phyloP scores from a whole-genome alignment of 495 filamentous ascomycete genomes.

The Chaetomium tenue region DNA sequence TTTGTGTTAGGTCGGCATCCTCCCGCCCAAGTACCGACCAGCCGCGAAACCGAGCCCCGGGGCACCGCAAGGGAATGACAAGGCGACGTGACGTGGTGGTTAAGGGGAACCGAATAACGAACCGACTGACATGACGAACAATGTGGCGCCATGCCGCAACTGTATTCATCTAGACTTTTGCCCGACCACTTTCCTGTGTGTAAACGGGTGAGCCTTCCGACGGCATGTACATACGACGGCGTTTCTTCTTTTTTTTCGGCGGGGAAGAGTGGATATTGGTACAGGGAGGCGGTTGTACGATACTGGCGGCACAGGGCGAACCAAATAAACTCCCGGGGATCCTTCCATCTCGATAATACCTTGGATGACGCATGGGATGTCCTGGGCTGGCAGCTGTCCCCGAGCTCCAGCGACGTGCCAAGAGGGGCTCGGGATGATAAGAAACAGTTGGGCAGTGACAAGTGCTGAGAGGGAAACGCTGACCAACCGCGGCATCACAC shows the following conservation, averaged over 20 bases:
- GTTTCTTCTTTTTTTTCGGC: constrained; percentile 1
- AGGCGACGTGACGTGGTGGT: background rate
- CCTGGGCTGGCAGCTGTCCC: too few species aligned
- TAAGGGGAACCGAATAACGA: background rate
- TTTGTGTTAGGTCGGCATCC: constrained; percentile 44
- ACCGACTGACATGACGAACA: too few species aligned
- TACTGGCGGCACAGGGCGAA: background rate
- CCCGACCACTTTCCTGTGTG: background rate
- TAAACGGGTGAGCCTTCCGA: background rate
- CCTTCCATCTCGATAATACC: too few species aligned
- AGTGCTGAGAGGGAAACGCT: too few species aligned
- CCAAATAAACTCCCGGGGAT: too few species aligned
- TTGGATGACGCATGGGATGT: too few species aligned
- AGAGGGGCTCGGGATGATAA: too few species aligned
- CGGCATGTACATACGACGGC: constrained; percentile 15
- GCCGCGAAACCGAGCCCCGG: background rate
- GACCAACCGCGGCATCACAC: too few species aligned
- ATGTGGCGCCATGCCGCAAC: background rate
- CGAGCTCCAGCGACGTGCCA: too few species aligned
- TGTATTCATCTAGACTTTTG: constrained; percentile 10
- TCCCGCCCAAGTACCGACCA: constrained; percentile 46
- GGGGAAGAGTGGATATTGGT: background rate
- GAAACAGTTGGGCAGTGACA: too few species aligned
- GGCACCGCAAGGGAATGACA: background rate
- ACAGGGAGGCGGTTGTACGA: constrained; percentile 5